These are phyloP conservation scores for Cystofilobasidium ferigula DNA, from an alignment of 768 basidiomycete genomes.

Conservation along the genomic window DNA sequence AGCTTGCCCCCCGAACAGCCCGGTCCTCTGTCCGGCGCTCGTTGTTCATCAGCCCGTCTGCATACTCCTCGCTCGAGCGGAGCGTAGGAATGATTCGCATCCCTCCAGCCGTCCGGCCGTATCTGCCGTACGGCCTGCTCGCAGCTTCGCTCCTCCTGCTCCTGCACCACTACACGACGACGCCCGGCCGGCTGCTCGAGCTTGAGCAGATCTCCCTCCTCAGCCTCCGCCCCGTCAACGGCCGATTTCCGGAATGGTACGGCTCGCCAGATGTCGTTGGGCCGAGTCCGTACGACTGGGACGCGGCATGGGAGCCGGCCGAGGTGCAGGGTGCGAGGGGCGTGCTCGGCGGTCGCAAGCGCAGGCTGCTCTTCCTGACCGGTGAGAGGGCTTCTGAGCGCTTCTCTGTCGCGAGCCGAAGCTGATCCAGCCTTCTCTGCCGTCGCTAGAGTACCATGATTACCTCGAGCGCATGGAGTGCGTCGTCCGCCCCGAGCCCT, in stretches of 20 bases:
- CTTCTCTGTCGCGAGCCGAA: no score
- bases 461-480: constrained; percentile 26
- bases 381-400: no score
- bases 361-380: constrained; percentile 21
- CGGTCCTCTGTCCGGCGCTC: no score
- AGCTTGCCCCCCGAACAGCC: no score
- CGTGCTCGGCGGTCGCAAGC: constrained; percentile 3
- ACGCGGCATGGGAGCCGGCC: background rate
- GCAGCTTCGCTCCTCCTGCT: background rate
- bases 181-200: background rate
- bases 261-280: constrained; percentile 21
- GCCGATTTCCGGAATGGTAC: constrained; percentile 24
- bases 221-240: constrained; percentile 7
- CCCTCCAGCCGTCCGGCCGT: background rate
- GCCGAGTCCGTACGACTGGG: constrained; percentile 19
- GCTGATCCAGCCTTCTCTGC: background rate
- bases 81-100: background rate
- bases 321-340: background rate
- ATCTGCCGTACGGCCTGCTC: background rate
- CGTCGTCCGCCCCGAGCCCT: background rate
- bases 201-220: background rate
- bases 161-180: background rate
- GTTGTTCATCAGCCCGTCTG: no score
- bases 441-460: constrained; percentile 18
- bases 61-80: background rate